Conservation (phyloP, 306 rosid genomes). For the Trifolium repens region DNA sequence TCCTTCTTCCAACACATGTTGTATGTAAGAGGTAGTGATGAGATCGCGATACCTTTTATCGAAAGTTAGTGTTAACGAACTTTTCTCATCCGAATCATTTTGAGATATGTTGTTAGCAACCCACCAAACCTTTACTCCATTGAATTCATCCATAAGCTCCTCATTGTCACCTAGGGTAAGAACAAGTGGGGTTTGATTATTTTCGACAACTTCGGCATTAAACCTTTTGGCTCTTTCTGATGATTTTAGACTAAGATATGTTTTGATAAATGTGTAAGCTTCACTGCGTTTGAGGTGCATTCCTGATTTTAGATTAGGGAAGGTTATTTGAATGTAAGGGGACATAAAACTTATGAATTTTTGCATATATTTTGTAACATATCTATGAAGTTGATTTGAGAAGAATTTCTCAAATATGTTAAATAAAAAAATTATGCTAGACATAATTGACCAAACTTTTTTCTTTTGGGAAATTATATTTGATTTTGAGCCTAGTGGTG, state of each 20-base stretch:
- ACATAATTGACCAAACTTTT: neutral
- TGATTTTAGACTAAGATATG: constrained; percentile 49
- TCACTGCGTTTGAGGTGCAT: constrained; percentile 45
- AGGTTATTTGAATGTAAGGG: constrained; percentile 60
- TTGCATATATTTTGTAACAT: constrained; percentile 19
- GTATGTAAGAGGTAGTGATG: constrained; percentile 44
- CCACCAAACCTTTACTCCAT: constrained; percentile 63
- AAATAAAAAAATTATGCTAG: neutral
- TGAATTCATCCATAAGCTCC: constrained; percentile 51
- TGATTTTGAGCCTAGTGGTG: neutral
- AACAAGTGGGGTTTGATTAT: constrained; percentile 44
- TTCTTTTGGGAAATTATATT: neutral
- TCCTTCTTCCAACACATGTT: constrained; percentile 43
- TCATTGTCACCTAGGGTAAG: constrained; percentile 62
- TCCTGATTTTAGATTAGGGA: constrained; percentile 44
- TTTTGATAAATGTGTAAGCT: constrained; percentile 45
- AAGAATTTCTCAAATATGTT: constrained; percentile 39
- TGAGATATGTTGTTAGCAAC: neutral
- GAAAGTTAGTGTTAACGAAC: constrained; percentile 46
- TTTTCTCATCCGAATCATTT: constrained; percentile 38
- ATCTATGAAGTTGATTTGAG: constrained; percentile 36
- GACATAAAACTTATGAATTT: constrained; percentile 27
- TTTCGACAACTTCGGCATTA: constrained; percentile 54
- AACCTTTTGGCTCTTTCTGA: constrained; percentile 50
- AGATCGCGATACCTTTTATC: constrained; percentile 44